Conservation (phyloP, 1,284 basidiomycete genomes). For the Cutaneotrichosporon sp. region DNA sequence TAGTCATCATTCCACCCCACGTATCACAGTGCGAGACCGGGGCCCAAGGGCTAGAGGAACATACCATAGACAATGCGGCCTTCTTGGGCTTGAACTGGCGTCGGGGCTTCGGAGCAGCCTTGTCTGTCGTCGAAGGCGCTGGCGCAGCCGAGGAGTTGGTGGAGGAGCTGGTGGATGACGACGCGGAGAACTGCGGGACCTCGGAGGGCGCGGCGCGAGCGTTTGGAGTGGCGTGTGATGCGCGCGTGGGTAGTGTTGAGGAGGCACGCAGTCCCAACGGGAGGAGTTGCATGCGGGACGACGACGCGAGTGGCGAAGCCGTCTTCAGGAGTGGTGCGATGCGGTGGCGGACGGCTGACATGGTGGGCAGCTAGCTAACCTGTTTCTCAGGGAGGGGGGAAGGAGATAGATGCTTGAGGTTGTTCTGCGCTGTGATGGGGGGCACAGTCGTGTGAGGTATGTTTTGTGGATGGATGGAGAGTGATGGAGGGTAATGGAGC, state of each 20-base stretch:
- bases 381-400: not conserved
- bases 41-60: constrained; percentile 28
- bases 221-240: constrained; percentile 8
- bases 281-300: not conserved
- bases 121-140: constrained; percentile 1
- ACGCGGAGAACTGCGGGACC: constrained; percentile 7
- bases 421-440: too few relatives aligned
- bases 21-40: too few relatives aligned
- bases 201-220: constrained; percentile 14
- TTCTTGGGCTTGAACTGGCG: constrained; percentile 62
- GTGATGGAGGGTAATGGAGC: not conserved
- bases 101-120: constrained; percentile 16
- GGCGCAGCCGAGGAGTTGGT: not conserved
- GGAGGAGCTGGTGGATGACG: not conserved
- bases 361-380: too few relatives aligned
- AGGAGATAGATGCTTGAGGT: not conserved
- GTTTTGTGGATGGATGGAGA: too few relatives aligned
- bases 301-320: constrained; percentile 2
- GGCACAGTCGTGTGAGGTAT: too few relatives aligned
- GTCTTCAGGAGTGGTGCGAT: not conserved
- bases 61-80: constrained; percentile 74
- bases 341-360: constrained; percentile 5
- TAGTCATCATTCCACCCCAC: not conserved
- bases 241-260: constrained; percentile 8
- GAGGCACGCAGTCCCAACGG: constrained; percentile 1